Evolutionary conservation across 2,329 filamentous ascomycete genomes (phyloP).

Genomic region (Penicillium fuscoglaucum): DNA sequence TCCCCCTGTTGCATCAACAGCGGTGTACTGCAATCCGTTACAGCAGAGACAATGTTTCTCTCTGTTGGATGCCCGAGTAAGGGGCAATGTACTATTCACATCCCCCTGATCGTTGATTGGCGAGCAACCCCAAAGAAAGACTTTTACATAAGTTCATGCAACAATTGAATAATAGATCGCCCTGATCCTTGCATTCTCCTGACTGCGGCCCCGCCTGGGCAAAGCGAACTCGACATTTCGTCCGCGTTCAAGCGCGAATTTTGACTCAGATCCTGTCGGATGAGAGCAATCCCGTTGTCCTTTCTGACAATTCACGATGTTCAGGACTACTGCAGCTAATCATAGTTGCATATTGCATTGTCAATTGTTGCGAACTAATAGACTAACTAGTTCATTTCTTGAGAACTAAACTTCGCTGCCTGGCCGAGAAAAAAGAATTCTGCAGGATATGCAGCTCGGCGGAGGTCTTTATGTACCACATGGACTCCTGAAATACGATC

Average conservation of each 20-base stretch:
- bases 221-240: background rate
- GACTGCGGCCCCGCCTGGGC: conserved; percentile 1
- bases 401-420: background rate
- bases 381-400: background rate
- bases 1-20: background rate
- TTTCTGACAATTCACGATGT: background rate
- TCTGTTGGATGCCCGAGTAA: background rate
- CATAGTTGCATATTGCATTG: background rate
- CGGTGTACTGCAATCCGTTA: background rate
- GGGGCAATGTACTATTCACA: conserved; percentile 2
- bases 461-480: conserved; percentile 9
- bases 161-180: background rate
- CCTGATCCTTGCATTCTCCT: conserved; percentile 10
- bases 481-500: conserved; percentile 1
- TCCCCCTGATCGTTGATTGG: conserved; percentile 6
- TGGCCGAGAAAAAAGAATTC: background rate
- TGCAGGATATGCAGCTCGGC: conserved; percentile 2
- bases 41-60: background rate
- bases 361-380: background rate
- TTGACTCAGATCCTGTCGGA: background rate
- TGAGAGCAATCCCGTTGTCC: background rate
- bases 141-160: background rate
- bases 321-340: background rate
- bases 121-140: background rate
- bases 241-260: background rate